phyloP scores from a whole-genome alignment of 1,139 yeast genomes.

The Kodamaea plutei region DNA sequence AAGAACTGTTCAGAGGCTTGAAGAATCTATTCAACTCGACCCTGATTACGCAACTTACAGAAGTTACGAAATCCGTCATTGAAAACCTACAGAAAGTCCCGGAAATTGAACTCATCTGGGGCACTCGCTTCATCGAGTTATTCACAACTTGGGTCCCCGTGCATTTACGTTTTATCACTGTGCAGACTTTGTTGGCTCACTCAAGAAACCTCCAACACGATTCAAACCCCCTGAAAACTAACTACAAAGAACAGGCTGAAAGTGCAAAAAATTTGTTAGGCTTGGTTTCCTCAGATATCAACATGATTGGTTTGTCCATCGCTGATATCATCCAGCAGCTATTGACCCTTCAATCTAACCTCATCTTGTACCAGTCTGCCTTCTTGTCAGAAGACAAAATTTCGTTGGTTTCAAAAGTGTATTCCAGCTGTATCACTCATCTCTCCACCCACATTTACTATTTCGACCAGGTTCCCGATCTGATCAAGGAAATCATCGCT shows the following conservation, averaged over 20 bases:
- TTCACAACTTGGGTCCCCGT: conserved; percentile 84
- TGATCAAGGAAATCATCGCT: conserved; percentile 53
- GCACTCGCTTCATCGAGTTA: conserved; percentile 54
- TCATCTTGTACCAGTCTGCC: conserved; percentile 29
- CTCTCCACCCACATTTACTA: conserved; percentile 72
- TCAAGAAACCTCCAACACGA: conserved; percentile 23
- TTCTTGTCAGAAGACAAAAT: conserved; percentile 21
- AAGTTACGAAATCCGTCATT: conserved; percentile 44
- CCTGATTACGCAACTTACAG: conserved; percentile 44
- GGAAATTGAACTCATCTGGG: conserved; percentile 40
- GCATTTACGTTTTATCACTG: conserved; percentile 72
- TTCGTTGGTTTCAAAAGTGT: conserved; percentile 25
- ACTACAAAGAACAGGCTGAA: conserved; percentile 39
- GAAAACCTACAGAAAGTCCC: conserved; percentile 11
- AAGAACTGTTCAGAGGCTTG: conserved; percentile 42
- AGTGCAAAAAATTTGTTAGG: conserved; percentile 57
- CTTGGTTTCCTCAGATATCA: conserved; percentile 71
- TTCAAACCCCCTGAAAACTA: conserved; percentile 20
- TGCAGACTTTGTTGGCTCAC: conserved; percentile 39
- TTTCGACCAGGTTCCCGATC: conserved; percentile 75
- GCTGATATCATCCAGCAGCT: conserved; percentile 71
- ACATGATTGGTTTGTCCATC: conserved; percentile 86
- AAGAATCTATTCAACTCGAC: conserved; percentile 49
- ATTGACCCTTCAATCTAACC: conserved; percentile 52
- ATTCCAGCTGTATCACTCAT: conserved; percentile 52